Base-by-base conservation (phyloP, 768 basidiomycete genomes). In the Gloeostereum incarnatum region DNA sequence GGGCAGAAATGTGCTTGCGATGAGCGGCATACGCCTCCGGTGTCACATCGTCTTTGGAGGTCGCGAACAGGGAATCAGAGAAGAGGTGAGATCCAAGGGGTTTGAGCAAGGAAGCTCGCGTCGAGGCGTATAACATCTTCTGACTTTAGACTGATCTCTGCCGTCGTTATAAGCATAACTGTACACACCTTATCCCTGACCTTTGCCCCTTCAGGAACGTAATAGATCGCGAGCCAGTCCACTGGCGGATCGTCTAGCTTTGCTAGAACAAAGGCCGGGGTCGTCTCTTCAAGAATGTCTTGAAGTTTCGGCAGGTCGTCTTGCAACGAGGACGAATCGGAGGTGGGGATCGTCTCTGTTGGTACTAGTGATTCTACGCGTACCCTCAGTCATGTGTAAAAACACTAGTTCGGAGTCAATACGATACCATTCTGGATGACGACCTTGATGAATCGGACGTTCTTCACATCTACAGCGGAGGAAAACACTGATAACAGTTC, bases 71-170 rank as follows among this genome's bases (percentile, higher is more conserved):
- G 25, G 71, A 68, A 53, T 85, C 79, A 2, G 70, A 70, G 57
- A 91, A 87, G 22, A 73, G 56, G 13, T 75, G 64, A 2, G 89
- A 79, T 31, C 87, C 87, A 3, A 93, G 68, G n/a, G 70, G 63
- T 55, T 75, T 87, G 20, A 78, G 66, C 16, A 92, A 67, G 13
- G 78, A 68, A 17, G 67, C 65, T 31, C 87, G 76, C 1, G 81
- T 80, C 3, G 89, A 81, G 16, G 90, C 87, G 57, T 91, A 92
- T 23, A 93, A 65, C 88, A 91, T 93, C 87, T 91, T 40, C 11
- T 25, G 35, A 36, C 30, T 22, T 25, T 35, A 39, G 31, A 23
- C 30, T 22, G 45, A 35, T 30, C 33, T 27, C 29, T 22, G 35
- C 23, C 14, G 9, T 11, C 25, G 6, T 18, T 2, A 24, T 17